Evolutionary conservation across 306 rosid genomes (phyloP), one percentile per base, ranked within the genome.

Genomic region (Pyrus bretschneideri): DNA sequence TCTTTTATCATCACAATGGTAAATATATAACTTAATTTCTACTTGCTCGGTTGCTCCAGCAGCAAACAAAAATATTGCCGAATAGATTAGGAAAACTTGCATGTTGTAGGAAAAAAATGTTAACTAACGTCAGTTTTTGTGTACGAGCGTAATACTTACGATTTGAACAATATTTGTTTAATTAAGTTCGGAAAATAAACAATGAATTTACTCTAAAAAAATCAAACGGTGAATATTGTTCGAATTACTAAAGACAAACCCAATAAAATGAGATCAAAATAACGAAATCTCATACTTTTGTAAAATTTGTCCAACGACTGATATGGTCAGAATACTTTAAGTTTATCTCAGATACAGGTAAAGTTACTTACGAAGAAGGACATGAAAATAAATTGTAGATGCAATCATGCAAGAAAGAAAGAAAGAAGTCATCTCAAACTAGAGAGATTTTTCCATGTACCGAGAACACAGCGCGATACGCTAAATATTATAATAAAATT

Each of bases 381-480:
- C 17, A 49, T 17, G 18, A 15, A 49, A 15, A 14, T 49, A 49
- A 49, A 49, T 5, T 6, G 55, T 5, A 1, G 21, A 49, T 14
- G 55, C 55, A 49, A 49, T 49, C 55, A 49, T 49, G 55, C 8
- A n/a, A 11, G 3, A 33, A 7, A 4, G 19, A 33, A 7, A 4
- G 19, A 3, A 49, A 7, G 4, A 73, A 58, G 11, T 6, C 19
- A 29, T 10, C 3, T 29, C 11, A 9, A 72, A 72, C 5, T 25
- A 38, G 4, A 38, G 2, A 38, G 42, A 38, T 38, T 38, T 38
- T 38, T 38, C 10, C 0, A 38, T 38, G 0, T 38, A 2, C 2
- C 42, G 2, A 0, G 0, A 38, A 38, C 2, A 38, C 9, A 0
- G 0, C 0, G 0, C 10, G 10, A 38, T 38, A 38, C 10, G 2